Evolutionary conservation across 306 rosid species (phyloP).

Genomic region (Dicorynia guianensis): DNA sequence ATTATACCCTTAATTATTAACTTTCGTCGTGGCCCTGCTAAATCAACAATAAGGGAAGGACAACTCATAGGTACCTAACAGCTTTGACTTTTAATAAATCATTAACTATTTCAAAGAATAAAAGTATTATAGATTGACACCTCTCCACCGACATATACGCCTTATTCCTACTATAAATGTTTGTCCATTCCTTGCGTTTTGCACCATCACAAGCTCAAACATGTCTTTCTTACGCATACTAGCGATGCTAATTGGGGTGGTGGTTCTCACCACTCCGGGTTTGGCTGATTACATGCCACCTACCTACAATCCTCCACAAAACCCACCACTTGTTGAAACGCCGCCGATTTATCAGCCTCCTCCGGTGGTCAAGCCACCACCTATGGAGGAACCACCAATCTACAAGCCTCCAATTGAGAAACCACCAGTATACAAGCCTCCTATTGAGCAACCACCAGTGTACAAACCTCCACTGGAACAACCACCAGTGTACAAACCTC

Average conservation of each 20-base stretch:
- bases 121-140: neutral
- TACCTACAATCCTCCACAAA: conserved; percentile 33
- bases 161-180: conserved; percentile 40
- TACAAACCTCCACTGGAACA: neutral
- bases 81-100: neutral
- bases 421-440: neutral
- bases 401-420: neutral
- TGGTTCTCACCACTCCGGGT: conserved; percentile 33
- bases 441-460: neutral
- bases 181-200: neutral
- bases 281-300: conserved; percentile 16
- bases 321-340: conserved; percentile 16
- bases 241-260: conserved; percentile 41
- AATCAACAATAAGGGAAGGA: neutral
- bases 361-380: conserved; percentile 2
- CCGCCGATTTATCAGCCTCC: conserved; percentile 10
- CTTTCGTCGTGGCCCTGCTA: neutral
- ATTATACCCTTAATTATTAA: no score
- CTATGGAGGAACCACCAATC: no score
- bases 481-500: no score
- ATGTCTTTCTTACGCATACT: conserved; percentile 37
- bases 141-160: neutral
- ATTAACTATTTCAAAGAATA: neutral
- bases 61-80: conserved; percentile 34
- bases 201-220: conserved; percentile 8